These are phyloP conservation scores for Colletotrichum sp. DNA, from an alignment of 2,329 filamentous ascomycete genomes.

Conservation along the genomic window DNA sequence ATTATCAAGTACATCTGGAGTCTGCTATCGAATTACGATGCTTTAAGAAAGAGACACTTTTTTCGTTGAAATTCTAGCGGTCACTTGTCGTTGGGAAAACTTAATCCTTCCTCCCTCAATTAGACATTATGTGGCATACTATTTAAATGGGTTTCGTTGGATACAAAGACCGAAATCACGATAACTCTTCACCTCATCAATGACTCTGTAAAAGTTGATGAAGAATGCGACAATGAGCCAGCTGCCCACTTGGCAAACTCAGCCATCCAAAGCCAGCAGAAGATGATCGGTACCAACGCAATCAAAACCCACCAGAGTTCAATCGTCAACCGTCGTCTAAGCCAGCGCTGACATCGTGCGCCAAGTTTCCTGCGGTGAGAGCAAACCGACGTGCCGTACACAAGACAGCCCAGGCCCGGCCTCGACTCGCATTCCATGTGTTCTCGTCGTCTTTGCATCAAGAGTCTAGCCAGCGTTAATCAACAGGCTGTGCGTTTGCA, in stretches of 20 bases:
- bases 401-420: slow-evolving; percentile 60
- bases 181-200: neutral
- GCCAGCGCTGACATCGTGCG: slow-evolving; percentile 52
- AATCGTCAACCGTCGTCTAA: slow-evolving; percentile 47
- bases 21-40: too few relatives aligned
- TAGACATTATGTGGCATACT: neutral
- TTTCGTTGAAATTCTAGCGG: too few relatives aligned
- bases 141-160: neutral
- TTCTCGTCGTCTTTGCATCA: slow-evolving; percentile 64
- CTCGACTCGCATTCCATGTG: slow-evolving; percentile 66
- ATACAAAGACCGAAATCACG: rapidly evolving
- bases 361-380: slow-evolving; percentile 43
- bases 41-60: too few relatives aligned
- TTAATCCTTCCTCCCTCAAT: neutral
- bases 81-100: too few relatives aligned
- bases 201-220: neutral
- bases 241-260: slow-evolving; percentile 7
- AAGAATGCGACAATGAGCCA: neutral
- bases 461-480: slow-evolving; percentile 39
- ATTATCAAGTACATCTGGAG: too few relatives aligned
- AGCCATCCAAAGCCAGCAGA: slow-evolving; percentile 41
- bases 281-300: slow-evolving; percentile 42
- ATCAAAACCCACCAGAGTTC: slow-evolving; percentile 56
- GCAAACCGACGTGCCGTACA: slow-evolving; percentile 55
- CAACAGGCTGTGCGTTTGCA: neutral